phyloP scores from a whole-genome alignment of 768 basidiomycete species.

The Mycena capillaripes region DNA sequence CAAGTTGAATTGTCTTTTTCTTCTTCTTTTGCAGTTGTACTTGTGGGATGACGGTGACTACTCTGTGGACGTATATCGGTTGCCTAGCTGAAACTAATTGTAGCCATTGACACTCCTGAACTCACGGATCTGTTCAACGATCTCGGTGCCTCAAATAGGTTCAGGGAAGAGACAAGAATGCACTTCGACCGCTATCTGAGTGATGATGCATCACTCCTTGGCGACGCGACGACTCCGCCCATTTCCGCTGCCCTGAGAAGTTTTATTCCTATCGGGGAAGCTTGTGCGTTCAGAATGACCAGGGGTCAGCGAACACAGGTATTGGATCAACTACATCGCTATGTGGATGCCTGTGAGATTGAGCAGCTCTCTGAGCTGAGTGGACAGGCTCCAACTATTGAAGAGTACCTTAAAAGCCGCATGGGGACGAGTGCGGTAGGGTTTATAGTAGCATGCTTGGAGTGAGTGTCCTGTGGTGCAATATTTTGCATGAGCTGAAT shows the following conservation, averaged over 20 bases:
- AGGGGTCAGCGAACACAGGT: neutral
- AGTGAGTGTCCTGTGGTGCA: neutral
- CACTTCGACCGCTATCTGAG: neutral
- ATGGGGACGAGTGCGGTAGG: neutral
- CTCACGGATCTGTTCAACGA: neutral
- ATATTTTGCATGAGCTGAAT: neutral
- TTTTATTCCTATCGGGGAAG: neutral
- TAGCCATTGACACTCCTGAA: neutral
- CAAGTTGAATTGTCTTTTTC: too few relatives aligned
- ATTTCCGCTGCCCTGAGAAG: neutral
- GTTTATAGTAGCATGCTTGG: neutral
- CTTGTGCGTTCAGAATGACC: neutral
- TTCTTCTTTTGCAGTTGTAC: neutral
- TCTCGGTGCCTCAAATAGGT: neutral
- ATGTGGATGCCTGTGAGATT: neutral
- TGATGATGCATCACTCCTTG: neutral
- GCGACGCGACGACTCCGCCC: neutral
- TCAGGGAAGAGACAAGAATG: neutral
- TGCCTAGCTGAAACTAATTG: neutral
- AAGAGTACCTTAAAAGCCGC: neutral
- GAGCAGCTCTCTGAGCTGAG: conserved; percentile 1
- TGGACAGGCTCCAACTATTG: neutral
- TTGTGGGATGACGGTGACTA: neutral
- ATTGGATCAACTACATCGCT: neutral
- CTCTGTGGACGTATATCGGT: neutral